These are phyloP conservation scores for Solanum tarapatanum DNA, from an alignment of 257 asterid species.

Conservation along the genomic window DNA sequence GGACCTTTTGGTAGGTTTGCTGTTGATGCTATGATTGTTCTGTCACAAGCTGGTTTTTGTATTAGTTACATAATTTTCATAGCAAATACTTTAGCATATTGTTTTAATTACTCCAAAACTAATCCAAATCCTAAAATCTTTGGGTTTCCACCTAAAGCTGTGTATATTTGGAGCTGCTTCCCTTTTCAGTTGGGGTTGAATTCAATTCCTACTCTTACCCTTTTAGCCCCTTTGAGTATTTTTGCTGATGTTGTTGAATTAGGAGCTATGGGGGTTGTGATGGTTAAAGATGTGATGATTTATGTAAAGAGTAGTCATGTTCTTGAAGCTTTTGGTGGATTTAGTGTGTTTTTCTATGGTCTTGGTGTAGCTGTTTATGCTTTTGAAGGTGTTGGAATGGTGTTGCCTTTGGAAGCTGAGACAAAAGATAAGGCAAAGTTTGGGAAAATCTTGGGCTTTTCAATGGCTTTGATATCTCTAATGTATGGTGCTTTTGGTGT, in stretches of 20 bases:
- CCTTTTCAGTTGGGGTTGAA: constrained; percentile 1
- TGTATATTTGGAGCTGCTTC: neutral
- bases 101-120: neutral
- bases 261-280: neutral
- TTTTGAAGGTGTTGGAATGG: neutral
- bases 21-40: constrained; percentile 3
- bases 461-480: neutral
- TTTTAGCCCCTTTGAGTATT: neutral
- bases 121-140: neutral
- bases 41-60: constrained; percentile 9
- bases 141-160: neutral
- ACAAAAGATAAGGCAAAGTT: neutral
- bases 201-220: neutral
- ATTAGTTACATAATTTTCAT: constrained; percentile 3
- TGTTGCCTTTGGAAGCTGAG: neutral
- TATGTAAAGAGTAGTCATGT: neutral
- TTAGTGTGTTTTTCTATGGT: neutral
- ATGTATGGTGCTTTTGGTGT: neutral
- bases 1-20: neutral
- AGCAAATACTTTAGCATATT: neutral
- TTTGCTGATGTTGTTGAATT: constrained; percentile 1
- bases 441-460: neutral
- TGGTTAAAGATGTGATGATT: neutral
- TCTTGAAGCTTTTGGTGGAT: neutral
- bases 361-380: neutral